phyloP scores from a whole-genome alignment of 306 rosid genomes.

The Prunus campanulata region DNA sequence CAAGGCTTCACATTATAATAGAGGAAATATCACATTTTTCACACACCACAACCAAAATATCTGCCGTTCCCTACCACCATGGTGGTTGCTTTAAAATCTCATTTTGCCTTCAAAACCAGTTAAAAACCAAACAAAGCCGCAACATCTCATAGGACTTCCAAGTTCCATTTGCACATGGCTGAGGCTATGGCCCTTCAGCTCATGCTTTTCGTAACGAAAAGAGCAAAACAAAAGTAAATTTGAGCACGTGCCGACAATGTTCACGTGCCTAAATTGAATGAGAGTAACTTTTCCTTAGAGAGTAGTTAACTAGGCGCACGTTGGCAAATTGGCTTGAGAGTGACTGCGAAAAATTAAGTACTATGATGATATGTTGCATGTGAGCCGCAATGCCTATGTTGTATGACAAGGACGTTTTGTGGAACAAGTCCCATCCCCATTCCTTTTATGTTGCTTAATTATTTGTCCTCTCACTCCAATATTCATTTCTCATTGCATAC shows the following conservation, averaged over 20 bases:
- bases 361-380: neutral
- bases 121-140: neutral
- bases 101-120: neutral
- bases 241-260: neutral
- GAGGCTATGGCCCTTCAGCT: neutral
- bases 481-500: neutral
- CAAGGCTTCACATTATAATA: neutral
- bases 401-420: neutral
- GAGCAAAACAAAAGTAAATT: neutral
- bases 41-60: neutral
- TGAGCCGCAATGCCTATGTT: neutral
- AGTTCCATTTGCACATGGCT: constrained; percentile 1
- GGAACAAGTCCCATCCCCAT: neutral
- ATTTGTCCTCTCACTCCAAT: neutral
- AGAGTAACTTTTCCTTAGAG: neutral
- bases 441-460: neutral
- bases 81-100: neutral
- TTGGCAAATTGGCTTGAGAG: neutral
- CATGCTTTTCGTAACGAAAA: neutral
- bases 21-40: neutral
- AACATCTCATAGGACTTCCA: neutral
- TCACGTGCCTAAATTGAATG: neutral
- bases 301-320: no score
- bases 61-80: neutral
- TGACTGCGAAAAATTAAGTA: neutral